A percentile compares a stretch with the other conserved stretches of the same genome.
phyloP scores from a whole-genome alignment of 2,329 filamentous ascomycete genomes.

The Byssochlamys sp. region DNA sequence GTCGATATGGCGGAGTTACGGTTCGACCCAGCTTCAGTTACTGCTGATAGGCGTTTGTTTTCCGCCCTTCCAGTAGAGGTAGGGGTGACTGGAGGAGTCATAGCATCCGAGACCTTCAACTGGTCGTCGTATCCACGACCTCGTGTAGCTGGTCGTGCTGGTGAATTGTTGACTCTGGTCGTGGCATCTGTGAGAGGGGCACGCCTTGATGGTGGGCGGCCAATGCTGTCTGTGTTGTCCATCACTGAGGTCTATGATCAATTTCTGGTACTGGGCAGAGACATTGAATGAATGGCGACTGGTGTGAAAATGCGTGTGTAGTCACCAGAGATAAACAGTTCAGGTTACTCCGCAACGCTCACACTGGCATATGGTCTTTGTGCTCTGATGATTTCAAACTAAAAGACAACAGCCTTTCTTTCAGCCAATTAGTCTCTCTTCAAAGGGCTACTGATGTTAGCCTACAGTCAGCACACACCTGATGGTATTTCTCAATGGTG shows the following conservation, averaged over 20 bases:
- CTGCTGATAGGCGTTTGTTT: slow-evolving; percentile 46
- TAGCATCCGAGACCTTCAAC: slow-evolving; percentile 18
- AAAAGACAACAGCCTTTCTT: background rate
- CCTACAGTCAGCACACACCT: background rate
- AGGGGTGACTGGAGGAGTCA: slow-evolving; percentile 14
- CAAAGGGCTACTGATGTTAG: background rate
- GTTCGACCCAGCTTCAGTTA: slow-evolving; percentile 43
- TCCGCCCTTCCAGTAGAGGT: slow-evolving; percentile 16
- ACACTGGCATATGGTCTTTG: background rate
- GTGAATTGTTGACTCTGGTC: slow-evolving; percentile 39
- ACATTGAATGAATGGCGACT: background rate
- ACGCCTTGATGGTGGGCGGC: slow-evolving; percentile 13
- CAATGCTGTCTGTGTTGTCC: slow-evolving; percentile 9
- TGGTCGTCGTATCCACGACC: slow-evolving; percentile 8
- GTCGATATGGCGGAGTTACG: slow-evolving; percentile 46
- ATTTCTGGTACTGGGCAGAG: background rate
- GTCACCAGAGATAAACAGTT: background rate
- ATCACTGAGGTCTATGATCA: slow-evolving; percentile 11
- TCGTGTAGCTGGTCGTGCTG: slow-evolving; percentile 12
- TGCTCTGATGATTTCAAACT: background rate
- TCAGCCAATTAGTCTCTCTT: background rate
- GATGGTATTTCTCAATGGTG: background rate
- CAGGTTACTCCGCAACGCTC: background rate
- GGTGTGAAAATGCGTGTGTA: background rate
- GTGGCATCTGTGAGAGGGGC: slow-evolving; percentile 41